Conservation (phyloP, 139 green algal genomes). For the Picochlorum sp. region DNA sequence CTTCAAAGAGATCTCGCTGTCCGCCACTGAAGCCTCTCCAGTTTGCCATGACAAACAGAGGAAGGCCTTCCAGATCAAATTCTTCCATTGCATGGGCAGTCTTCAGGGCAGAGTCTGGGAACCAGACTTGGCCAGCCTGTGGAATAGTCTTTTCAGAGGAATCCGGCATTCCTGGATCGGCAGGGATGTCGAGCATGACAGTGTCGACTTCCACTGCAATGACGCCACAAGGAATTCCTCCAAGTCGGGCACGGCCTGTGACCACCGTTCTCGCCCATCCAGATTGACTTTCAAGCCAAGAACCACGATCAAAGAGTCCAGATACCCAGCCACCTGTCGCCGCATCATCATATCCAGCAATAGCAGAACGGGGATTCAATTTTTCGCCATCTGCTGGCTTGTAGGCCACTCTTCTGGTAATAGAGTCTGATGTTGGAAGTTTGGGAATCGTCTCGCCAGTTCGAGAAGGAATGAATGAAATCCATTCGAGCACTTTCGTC, state of each 20-base stretch:
- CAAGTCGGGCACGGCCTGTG: slow-evolving; percentile 84
- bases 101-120: slow-evolving; percentile 92
- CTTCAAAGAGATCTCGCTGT: slow-evolving; percentile 95
- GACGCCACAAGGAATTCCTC: slow-evolving; percentile 83
- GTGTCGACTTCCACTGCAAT: slow-evolving; percentile 88
- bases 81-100: slow-evolving; percentile 97
- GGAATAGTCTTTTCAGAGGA: slow-evolving; percentile 26
- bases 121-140: slow-evolving; percentile 88
- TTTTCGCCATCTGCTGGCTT: slow-evolving; percentile 52
- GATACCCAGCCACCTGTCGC: slow-evolving; percentile 40
- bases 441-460: slow-evolving; percentile 39
- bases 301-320: slow-evolving; percentile 83
- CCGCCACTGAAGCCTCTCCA: slow-evolving; percentile 97
- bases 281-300: slow-evolving; percentile 67
- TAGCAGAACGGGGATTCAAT: slow-evolving; percentile 70
- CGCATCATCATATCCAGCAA: slow-evolving; percentile 41
- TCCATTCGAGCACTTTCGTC: slow-evolving; percentile 46
- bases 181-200: slow-evolving; percentile 71
- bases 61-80: slow-evolving; percentile 89
- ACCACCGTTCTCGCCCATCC: slow-evolving; percentile 93
- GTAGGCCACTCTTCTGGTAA: slow-evolving; percentile 54
- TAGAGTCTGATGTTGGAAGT: slow-evolving; percentile 60
- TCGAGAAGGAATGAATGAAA: slow-evolving; percentile 61
- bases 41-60: slow-evolving; percentile 96
- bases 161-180: slow-evolving; percentile 69